A percentile compares a stretch with the other conserved stretches of the same genome.
phyloP scores from a whole-genome alignment of 2,329 filamentous ascomycete genomes.

The Aspergillus luchuensis region DNA sequence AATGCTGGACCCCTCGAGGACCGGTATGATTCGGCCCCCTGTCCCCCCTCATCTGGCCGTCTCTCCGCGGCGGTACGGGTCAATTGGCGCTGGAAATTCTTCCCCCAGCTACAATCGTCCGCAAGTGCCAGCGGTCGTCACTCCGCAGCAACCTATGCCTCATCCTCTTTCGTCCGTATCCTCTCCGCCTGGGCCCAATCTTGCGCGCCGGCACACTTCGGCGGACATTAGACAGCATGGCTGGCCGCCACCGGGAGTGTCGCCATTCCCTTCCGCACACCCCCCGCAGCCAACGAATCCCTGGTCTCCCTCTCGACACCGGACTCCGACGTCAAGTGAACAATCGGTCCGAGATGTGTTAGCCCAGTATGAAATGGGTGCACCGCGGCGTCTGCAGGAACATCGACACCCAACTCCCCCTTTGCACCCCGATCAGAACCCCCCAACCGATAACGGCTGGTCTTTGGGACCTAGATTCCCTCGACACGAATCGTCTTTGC shows the following conservation, averaged over 20 bases:
- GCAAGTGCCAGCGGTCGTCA: conserved; percentile 65
- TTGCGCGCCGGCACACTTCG: conserved; percentile 85
- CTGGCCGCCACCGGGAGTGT: conserved; percentile 63
- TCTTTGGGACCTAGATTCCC: conserved; percentile 49
- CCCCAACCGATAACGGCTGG: conserved; percentile 60
- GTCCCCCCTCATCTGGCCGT: conserved; percentile 80
- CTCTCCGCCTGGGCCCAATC: conserved; percentile 63
- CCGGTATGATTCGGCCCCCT: conserved; percentile 72
- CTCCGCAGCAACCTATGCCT: conserved; percentile 69
- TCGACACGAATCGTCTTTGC: conserved; percentile 47
- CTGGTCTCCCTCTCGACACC: conserved; percentile 69
- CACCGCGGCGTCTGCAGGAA: conserved; percentile 50
- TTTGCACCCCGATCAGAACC: conserved; percentile 50
- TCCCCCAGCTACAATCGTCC: conserved; percentile 74
- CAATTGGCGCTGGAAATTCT: conserved; percentile 70
- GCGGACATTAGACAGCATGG: conserved; percentile 91
- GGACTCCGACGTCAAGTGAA: conserved; percentile 55
- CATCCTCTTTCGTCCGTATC: conserved; percentile 60
- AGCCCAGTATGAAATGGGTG: conserved; percentile 66
- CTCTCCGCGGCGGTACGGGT: conserved; percentile 81
- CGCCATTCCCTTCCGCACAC: conserved; percentile 68
- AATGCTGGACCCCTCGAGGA: conserved; percentile 62
- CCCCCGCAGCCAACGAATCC: conserved; percentile 62
- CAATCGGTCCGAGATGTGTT: conserved; percentile 65
- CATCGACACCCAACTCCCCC: conserved; percentile 58